Base-by-base conservation (phyloP, 257 asterid genomes). In the Nicotiana tabacum region DNA sequence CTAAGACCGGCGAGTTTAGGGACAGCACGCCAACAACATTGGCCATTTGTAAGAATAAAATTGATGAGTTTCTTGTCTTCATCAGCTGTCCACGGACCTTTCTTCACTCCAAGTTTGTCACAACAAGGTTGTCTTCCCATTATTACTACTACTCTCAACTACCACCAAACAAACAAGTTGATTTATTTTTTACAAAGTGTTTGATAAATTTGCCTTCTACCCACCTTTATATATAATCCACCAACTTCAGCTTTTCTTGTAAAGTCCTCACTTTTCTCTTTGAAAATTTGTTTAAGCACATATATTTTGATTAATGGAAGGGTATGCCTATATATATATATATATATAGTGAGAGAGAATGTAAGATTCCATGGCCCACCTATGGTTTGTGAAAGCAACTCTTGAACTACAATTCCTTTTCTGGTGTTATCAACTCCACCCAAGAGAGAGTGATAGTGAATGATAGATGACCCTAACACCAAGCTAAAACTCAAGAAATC, bases 81-180 rank as follows among this genome's bases (percentile, higher is more conserved):
- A 84, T 95, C 99, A 18, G 96, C 95, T 55, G 97, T 95, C 99
- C 99, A 95, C 51, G 99, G 99, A 65, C 99, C 99, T 84, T 95
- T 95, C 90, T 95, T 95, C 81, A 95, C 99, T 48, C 97, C 97
- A 0, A 93, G 96, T 85, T 95, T 95, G 90, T 95, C 99, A 84
- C 99, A 95, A 56, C 99, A 95, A 82, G 98, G 99, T 70, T 95
- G 99, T 83, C 99, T 88, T 4, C 99, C 98, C 99, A 95, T 93
- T 30, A 21, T 93, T 30, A 21, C 82, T 35, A 56, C 29, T 33
- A 29, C 56, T 46, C 66, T 58, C 66, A 32, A 32, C 69, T 32
- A 81, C 67, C 46, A 21, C 65, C 58, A 32, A 18, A 43, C 11
- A 81, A 78, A 57, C 43, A 33, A 21, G 21, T 21, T 21, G 21